Percentiles rank a stretch among this genome's conserved stretches.
phyloP scores from a whole-genome alignment of 2,329 filamentous ascomycete genomes.

The Alternaria infectoria region DNA sequence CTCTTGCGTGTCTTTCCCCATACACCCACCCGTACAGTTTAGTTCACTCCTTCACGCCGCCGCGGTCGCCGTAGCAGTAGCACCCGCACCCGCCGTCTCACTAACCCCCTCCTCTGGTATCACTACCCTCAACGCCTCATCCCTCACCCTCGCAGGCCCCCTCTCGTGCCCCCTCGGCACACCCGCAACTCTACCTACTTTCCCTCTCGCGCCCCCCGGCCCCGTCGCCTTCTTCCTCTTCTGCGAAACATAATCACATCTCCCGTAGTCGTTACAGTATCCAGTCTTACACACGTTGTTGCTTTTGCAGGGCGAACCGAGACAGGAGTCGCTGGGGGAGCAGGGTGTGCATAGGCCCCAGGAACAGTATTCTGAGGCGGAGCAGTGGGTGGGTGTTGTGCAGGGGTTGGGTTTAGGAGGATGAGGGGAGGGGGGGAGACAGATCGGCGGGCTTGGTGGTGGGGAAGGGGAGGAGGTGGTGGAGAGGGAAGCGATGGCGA shows the following conservation, averaged over 20 bases:
- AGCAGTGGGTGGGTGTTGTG: slow-evolving; percentile 29
- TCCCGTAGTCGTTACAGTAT: slow-evolving; percentile 36
- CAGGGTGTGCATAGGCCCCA: slow-evolving; percentile 39
- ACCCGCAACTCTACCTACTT: slow-evolving; percentile 22
- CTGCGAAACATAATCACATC: slow-evolving; percentile 34
- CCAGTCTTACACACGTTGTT: slow-evolving; percentile 43
- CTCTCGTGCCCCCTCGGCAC: slow-evolving; percentile 29
- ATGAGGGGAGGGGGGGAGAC: neutral
- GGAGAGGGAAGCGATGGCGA: neutral
- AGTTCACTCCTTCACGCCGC: too few species aligned
- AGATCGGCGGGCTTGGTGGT: neutral
- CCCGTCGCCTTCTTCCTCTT: slow-evolving; percentile 29
- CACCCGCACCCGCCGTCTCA: neutral
- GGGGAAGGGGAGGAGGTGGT: neutral
- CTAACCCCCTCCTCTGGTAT: slow-evolving; percentile 27
- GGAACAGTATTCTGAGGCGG: slow-evolving; percentile 34
- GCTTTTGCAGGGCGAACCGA: slow-evolving; percentile 32
- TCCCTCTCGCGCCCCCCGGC: slow-evolving; percentile 24
- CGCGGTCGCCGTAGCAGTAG: neutral
- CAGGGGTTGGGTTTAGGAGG: slow-evolving; percentile 20
- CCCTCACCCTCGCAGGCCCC: slow-evolving; percentile 39
- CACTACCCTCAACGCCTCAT: slow-evolving; percentile 37
- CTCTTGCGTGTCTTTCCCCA: too few species aligned
- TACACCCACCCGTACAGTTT: too few species aligned
- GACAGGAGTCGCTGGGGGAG: slow-evolving; percentile 21